Conservation (phyloP, 306 rosid species). For the Albizia julibrissin region DNA sequence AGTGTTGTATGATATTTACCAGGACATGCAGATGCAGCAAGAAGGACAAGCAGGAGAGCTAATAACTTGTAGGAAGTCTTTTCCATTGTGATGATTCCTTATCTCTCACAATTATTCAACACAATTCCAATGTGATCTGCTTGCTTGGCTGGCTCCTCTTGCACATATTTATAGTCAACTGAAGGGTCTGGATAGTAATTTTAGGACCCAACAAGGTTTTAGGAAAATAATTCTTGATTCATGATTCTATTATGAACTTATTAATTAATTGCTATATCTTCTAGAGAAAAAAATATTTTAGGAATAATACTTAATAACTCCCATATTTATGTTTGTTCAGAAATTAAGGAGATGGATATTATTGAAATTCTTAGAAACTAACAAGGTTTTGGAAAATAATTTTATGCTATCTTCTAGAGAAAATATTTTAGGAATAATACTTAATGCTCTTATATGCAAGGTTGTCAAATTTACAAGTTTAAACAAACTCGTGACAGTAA, state of each 20-base stretch:
- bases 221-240: neutral
- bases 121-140: neutral
- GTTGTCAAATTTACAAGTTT: too few species aligned
- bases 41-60: neutral
- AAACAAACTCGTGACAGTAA: too few species aligned
- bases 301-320: neutral
- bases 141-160: neutral
- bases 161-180: neutral
- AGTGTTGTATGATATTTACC: neutral
- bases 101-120: neutral
- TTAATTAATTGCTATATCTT: too few species aligned
- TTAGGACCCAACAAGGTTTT: neutral
- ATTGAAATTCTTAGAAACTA: too few species aligned
- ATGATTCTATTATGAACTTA: neutral
- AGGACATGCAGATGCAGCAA: neutral
- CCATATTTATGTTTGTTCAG: neutral
- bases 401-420: too few species aligned
- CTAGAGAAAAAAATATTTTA: neutral
- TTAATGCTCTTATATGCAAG: too few species aligned
- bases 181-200: neutral
- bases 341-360: neutral
- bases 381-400: too few species aligned
- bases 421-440: neutral
- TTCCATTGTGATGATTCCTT: neutral
- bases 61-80: neutral